Conservation (phyloP, 768 basidiomycete species). For the Collybia nuda region DNA sequence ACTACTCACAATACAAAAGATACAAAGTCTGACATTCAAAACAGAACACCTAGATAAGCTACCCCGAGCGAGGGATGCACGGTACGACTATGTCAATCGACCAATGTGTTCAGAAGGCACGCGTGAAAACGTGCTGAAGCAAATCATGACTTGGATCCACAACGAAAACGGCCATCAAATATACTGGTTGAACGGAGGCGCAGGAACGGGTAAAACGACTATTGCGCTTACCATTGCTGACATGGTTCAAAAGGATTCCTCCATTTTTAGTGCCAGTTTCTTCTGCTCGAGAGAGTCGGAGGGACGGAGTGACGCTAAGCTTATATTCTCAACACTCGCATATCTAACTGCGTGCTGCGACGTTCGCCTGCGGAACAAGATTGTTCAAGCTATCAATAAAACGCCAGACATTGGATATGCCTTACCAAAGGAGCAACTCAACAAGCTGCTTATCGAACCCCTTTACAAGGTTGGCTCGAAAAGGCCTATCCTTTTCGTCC, state of each 20-base stretch:
- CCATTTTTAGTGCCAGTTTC: conserved; percentile 24
- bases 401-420: conserved; percentile 18
- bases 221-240: conserved; percentile 20
- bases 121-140: conserved; percentile 16
- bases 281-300: conserved; percentile 25
- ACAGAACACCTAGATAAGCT: conserved; percentile 16
- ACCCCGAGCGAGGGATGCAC: conserved; percentile 15
- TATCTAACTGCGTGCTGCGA: conserved; percentile 17
- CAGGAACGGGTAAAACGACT: conserved; percentile 23
- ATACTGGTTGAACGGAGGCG: conserved; percentile 23
- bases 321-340: conserved; percentile 23
- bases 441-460: conserved; percentile 20
- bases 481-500: conserved; percentile 18
- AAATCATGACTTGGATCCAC: conserved; percentile 18
- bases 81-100: conserved; percentile 13
- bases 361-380: conserved; percentile 10
- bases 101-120: conserved; percentile 19
- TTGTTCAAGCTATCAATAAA: conserved; percentile 14
- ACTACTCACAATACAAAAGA: too few relatives aligned
- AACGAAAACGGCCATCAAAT: conserved; percentile 14
- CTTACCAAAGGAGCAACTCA: conserved; percentile 16
- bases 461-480: conserved; percentile 8
- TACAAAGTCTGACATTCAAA: neutral
- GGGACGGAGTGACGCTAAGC: conserved; percentile 19
- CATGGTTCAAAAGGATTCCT: conserved; percentile 7